Evolutionary conservation across 2,329 filamentous ascomycete genomes (phyloP), one percentile per base, ranked within the genome.

Genomic region (Phialophora macrospora): DNA sequence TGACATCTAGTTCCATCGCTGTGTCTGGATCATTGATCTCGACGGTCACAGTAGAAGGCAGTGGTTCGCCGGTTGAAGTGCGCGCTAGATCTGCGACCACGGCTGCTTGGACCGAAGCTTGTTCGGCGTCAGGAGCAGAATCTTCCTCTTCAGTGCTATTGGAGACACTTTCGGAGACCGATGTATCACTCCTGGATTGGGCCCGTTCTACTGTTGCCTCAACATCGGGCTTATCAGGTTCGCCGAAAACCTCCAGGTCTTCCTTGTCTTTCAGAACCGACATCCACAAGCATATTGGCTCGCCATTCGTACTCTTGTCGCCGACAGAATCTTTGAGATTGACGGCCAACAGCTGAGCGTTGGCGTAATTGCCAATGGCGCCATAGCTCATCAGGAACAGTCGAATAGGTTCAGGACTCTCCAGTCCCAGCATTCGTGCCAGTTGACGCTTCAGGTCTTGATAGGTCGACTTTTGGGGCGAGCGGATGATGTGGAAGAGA

Each of bases 241-340:
- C 55, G n/a, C 64, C 67, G 55, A 69, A 70, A 3, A 65, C 41
- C 52, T 69, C 62, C 56, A 72, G 28, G 12, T 72, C 71, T 20
- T 68, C 65, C 41, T 68, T 55, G 11, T 44, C 63, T 54, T 68
- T 64, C 51, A 73, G 52, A n/a, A 70, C 63, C 14, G 70, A 65
- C 41, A 68, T 62, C 71, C 71, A 73, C 38, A 73, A 38, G 55
- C 67, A 66, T 14, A 70, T 54, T 4, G 69, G 67, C 28, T 58
- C 62, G 17, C 55, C 62, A n/a, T 44, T 49, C 12, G 22, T 12
- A 12, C 46, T 24, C 14, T 48, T 59, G 4, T 61, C 49, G 14
- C 48, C 55, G 22, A 70, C 22, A 48, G 44, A 24, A 20, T 60
- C 57, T 17, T 59, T 64, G 24, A 66, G 30, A 22, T 58, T 30